Evolutionary conservation across 2,329 filamentous ascomycete genomes (phyloP).

Genomic region (Neonectria coccinea): DNA sequence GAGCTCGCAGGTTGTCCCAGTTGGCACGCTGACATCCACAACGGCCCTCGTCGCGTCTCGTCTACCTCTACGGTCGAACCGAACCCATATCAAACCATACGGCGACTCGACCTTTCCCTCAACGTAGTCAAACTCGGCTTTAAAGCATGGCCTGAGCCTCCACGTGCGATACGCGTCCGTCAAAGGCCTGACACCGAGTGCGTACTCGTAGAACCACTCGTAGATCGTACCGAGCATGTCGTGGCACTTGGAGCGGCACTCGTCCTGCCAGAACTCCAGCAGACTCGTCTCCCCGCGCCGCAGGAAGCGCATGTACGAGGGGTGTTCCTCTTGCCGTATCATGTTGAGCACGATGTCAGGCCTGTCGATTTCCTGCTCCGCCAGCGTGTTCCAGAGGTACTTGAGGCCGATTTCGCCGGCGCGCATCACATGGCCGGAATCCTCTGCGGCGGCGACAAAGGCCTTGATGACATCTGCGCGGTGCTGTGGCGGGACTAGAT

Average conservation of each 20-base stretch:
- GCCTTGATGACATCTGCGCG: constrained; percentile 36
- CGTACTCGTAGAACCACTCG: constrained; percentile 60
- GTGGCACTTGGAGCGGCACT: constrained; percentile 58
- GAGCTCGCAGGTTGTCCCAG: constrained; percentile 38
- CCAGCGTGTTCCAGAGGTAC: constrained; percentile 56
- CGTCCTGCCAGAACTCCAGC: constrained; percentile 58
- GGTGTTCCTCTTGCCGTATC: constrained; percentile 60
- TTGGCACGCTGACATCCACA: constrained; percentile 37
- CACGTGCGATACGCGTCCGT: constrained; percentile 55
- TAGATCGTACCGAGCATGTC: constrained; percentile 62
- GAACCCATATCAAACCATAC: constrained; percentile 50
- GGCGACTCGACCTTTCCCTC: constrained; percentile 54
- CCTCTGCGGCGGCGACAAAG: constrained; percentile 40
- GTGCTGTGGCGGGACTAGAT: constrained; percentile 37
- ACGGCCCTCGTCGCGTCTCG: constrained; percentile 20
- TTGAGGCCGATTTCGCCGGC: constrained; percentile 57
- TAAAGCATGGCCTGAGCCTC: constrained; percentile 53
- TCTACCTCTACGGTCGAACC: constrained; percentile 33
- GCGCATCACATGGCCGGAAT: constrained; percentile 51
- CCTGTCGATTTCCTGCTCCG: constrained; percentile 50
- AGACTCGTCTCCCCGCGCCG: constrained; percentile 58
- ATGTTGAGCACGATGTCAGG: constrained; percentile 56
- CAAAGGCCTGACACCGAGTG: constrained; percentile 53
- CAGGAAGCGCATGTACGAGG: constrained; percentile 61
- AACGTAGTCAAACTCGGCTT: constrained; percentile 54